These are phyloP conservation scores for Gypsophila paniculata DNA, from an alignment of 179 eudicot species.

Conservation along the genomic window DNA sequence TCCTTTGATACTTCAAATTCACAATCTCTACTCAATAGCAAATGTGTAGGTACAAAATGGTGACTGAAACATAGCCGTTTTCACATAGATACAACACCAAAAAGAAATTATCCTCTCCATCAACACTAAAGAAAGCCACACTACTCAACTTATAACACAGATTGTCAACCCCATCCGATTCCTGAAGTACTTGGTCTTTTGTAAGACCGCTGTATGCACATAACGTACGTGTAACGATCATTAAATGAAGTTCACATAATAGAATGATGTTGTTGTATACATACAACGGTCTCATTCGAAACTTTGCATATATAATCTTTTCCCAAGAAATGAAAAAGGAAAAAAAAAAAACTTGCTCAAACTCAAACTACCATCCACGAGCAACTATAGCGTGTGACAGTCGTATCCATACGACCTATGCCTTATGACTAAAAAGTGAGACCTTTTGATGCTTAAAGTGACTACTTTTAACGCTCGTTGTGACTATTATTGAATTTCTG, in stretches of 20 bases:
- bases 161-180: not conserved
- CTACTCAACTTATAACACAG: not conserved
- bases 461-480: too few species aligned
- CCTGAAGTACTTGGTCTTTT: not conserved
- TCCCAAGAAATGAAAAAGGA: not conserved
- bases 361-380: not conserved
- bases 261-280: not conserved
- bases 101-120: not conserved
- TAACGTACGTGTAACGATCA: not conserved
- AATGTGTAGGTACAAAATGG: not conserved
- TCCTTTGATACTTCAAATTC: not conserved
- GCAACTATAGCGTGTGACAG: too few species aligned
- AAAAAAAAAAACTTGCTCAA: not conserved
- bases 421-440: too few species aligned
- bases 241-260: not conserved
- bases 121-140: constrained; percentile 2
- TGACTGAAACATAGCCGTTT: not conserved
- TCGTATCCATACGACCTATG: too few species aligned
- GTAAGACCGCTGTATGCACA: not conserved
- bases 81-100: not conserved
- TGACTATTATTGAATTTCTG: too few species aligned
- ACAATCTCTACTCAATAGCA: not conserved
- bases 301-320: too few species aligned
- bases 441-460: too few species aligned
- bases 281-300: not conserved